A percentile compares a stretch with the other conserved stretches of the same genome.
These are phyloP conservation scores for Moniliella sp. DNA, from an alignment of 1,284 basidiomycete genomes.

Conservation along the genomic window DNA sequence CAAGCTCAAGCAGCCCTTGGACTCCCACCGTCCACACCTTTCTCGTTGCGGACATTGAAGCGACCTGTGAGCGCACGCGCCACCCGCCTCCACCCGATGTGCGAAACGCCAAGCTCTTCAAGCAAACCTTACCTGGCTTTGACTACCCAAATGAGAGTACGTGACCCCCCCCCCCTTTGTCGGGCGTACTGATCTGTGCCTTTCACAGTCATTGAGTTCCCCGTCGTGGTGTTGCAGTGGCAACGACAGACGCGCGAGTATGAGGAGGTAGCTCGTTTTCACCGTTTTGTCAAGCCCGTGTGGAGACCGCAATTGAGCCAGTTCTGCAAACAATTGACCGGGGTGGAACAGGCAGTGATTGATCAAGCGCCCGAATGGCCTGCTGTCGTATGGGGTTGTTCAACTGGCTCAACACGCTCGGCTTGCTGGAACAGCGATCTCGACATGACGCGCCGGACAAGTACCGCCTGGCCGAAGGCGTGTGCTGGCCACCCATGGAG, in stretches of 20 bases:
- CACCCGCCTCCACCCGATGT: too few species aligned
- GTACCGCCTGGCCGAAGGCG: background rate
- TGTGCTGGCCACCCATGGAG: background rate
- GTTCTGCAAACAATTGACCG: slow-evolving; percentile 70
- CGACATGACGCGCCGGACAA: too few species aligned
- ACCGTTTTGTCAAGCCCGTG: slow-evolving; percentile 63
- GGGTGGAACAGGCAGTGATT: too few species aligned
- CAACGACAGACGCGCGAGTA: background rate
- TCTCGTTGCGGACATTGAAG: background rate
- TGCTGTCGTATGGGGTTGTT: too few species aligned
- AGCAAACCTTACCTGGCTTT: background rate
- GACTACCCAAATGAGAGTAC: background rate
- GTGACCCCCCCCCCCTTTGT: background rate
- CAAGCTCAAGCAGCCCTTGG: background rate
- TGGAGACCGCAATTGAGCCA: slow-evolving; percentile 59
- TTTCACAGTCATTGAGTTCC: background rate
- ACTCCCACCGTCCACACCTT: background rate
- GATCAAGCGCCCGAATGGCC: too few species aligned
- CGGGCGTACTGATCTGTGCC: background rate
- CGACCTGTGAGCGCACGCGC: background rate
- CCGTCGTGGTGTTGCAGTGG: background rate
- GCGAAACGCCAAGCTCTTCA: background rate
- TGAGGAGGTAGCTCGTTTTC: slow-evolving; percentile 48
- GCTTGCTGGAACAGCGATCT: too few species aligned
- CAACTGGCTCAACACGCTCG: too few species aligned